A percentile compares a stretch with the other conserved stretches of the same genome.
Conservation (phyloP, 2,329 filamentous ascomycete genomes). For the Pseudovirgaria hyperparasitica region DNA sequence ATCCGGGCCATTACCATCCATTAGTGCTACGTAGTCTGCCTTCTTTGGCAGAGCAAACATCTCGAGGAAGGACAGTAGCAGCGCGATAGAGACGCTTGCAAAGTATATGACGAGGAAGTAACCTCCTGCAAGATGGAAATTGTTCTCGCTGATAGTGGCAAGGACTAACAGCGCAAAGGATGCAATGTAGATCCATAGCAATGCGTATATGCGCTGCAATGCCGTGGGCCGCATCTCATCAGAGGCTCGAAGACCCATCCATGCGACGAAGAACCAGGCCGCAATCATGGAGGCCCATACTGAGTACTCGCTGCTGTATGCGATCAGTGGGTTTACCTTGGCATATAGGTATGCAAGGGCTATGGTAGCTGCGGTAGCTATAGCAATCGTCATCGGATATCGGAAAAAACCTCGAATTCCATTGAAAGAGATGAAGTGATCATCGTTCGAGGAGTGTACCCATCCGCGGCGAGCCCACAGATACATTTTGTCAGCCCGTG, state of each 20-base stretch:
- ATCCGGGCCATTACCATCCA: conserved; percentile 18
- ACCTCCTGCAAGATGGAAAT: conserved; percentile 57
- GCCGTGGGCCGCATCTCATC: conserved; percentile 75
- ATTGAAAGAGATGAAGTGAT: conserved; percentile 50
- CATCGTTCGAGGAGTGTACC: conserved; percentile 45
- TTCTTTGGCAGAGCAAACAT: conserved; percentile 62
- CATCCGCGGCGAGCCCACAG: conserved; percentile 59
- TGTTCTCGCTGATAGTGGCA: conserved; percentile 63
- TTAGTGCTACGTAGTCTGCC: conserved; percentile 50
- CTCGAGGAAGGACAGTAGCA: conserved; percentile 66
- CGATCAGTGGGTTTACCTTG: conserved; percentile 77
- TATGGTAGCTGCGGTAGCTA: conserved; percentile 56
- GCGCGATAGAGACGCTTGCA: conserved; percentile 58
- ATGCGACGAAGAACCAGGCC: conserved; percentile 67
- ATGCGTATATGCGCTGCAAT: conserved; percentile 65
- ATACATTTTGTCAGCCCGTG: conserved; percentile 71
- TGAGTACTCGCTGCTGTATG: conserved; percentile 80
- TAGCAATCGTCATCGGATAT: conserved; percentile 61
- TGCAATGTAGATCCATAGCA: conserved; percentile 72
- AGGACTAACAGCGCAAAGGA: conserved; percentile 62
- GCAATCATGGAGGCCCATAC: conserved; percentile 75
- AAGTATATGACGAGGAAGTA: conserved; percentile 78
- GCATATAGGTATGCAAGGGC: conserved; percentile 62
- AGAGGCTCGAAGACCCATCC: conserved; percentile 69
- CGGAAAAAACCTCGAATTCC: conserved; percentile 76